Evolutionary conservation across 164 flowering plant genomes (phyloP).

Genomic region (Cinnamomum chago): DNA sequence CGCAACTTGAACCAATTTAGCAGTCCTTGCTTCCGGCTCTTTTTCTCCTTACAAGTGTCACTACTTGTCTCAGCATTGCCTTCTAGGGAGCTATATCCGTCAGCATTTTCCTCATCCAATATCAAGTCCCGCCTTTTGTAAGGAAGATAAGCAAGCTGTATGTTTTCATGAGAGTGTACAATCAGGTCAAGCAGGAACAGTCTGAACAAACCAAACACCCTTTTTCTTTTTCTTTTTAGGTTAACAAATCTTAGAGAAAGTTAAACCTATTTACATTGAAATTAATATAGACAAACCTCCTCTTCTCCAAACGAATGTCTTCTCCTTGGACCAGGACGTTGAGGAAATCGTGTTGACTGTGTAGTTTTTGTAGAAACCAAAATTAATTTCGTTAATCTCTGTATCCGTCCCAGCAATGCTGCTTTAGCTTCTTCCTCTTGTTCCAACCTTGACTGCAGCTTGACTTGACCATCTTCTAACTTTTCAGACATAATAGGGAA

Average conservation of each 20-base stretch:
- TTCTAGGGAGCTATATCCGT: slow-evolving; percentile 58
- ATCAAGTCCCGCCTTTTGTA: slow-evolving; percentile 74
- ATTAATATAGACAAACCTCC: slow-evolving; percentile 49
- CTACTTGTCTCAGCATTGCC: slow-evolving; percentile 53
- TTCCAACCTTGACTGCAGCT: slow-evolving; percentile 89
- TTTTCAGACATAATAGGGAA: slow-evolving; percentile 31
- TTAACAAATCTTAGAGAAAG: not conserved
- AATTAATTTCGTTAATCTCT: slow-evolving; percentile 84
- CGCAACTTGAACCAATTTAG: slow-evolving; percentile 90
- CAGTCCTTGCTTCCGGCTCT: slow-evolving; percentile 71
- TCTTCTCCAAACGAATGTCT: slow-evolving; percentile 99
- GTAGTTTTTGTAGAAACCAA: slow-evolving; percentile 82
- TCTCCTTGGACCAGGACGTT: slow-evolving; percentile 71
- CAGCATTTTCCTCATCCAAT: slow-evolving; percentile 78
- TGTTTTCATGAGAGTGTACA: slow-evolving; percentile 2
- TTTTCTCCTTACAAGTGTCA: slow-evolving; percentile 62
- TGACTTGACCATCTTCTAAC: slow-evolving; percentile 96
- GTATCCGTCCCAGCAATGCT: slow-evolving; percentile 86
- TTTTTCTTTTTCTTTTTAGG: no score
- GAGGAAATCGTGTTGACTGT: slow-evolving; percentile 66
- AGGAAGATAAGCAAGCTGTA: slow-evolving; percentile 97
- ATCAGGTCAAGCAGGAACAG: slow-evolving; percentile 14
- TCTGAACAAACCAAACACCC: not conserved
- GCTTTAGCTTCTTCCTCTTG: slow-evolving; percentile 99
- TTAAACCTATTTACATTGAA: not conserved